Base-by-base conservation (phyloP, 331 rosid genomes). In the Pyrus hybrid region DNA sequence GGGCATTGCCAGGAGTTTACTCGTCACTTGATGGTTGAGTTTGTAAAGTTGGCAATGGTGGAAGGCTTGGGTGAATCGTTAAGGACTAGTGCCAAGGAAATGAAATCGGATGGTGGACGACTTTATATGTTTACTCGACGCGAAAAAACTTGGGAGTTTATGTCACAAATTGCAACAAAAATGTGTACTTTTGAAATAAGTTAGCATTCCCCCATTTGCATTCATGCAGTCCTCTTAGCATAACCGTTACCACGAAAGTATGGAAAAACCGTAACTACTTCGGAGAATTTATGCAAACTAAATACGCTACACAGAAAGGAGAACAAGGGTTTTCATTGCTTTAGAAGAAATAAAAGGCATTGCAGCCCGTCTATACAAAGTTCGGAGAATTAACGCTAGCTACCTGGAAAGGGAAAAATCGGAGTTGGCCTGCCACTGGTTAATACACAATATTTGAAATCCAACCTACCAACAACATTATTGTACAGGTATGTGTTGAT, bases 281-380 rank as follows among this genome's bases (percentile, higher is more conserved):
- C 3, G 23, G 58, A 73, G 26, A 16, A 12, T 37, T 69, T 61
- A 62, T 62, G 47, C 18, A 35, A n/a, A 33, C 5, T 17, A 21
- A 13, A 25, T 60, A 3, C 11, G 4, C 77, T 5, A 61, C 20
- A 25, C 9, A 73, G 37, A 4, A 10, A 37, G 35, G n/a, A 11
- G 45, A 73, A 68, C 0, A n/a, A 14, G 32, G 13, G 60, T 25
- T 41, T 14, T 28, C 77, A 61, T 61, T 13, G 13, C 76, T 60
- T 53, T n/a, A 11, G 14, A 58, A 22, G 26, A 78, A 37, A 28
- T 16, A 78, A 29, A 72, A 77, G 86, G 86, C 90, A 80, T 43
- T 68, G 67, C 75, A 71, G 76, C 86, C 85, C 25, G 25, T 81
- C 85, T 84, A 82, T 85, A 85, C 89, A 87, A 80, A 32, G 70